phyloP scores from a whole-genome alignment of 345 rosid species.

The rapeseed (Brassica napus) region Da-Ae NC_063438.1:23464001-23464500 shows the following conservation, averaged over 20 bases:
- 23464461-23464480: no score
- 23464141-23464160: constrained; percentile 22
- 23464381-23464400: constrained; percentile 63
- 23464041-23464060: constrained; percentile 82
- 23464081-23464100: neutral
- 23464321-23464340: constrained; percentile 73
- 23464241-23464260: neutral
- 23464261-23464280: neutral
- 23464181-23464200: constrained; percentile 85
- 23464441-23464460: no score
- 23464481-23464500: constrained; percentile 69
- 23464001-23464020: constrained; percentile 91
- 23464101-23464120: neutral
- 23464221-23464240: constrained; percentile 48
- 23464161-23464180: constrained; percentile 82
- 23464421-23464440: no score
- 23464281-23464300: constrained; percentile 27
- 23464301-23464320: constrained; percentile 87
- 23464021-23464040: constrained; percentile 82
- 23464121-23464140: neutral
- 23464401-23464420: constrained; percentile 40
- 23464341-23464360: constrained; percentile 81
- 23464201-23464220: constrained; percentile 80
- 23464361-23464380: constrained; percentile 81
- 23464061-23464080: constrained; percentile 85